These are phyloP conservation scores for Penicillium hesseltinei DNA, from an alignment of 2,329 filamentous ascomycete species.

Conservation along the genomic window DNA sequence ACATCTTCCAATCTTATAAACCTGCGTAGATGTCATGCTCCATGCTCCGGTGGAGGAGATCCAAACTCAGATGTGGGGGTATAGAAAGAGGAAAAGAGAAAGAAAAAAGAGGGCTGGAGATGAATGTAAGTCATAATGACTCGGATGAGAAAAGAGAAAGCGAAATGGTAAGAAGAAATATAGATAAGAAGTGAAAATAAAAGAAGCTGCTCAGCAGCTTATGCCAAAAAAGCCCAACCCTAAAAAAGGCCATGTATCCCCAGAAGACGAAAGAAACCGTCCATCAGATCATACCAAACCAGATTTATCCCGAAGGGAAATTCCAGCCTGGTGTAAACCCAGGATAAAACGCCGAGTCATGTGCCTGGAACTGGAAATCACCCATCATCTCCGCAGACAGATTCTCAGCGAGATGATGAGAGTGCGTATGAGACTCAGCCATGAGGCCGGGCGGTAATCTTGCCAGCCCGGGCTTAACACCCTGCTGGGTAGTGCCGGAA, in stretches of 20 bases:
- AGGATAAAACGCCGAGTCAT: constrained; percentile 20
- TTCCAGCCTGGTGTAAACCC: constrained; percentile 22
- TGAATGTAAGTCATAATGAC: not conserved
- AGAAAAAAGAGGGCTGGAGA: not conserved
- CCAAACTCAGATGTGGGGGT: constrained; percentile 2
- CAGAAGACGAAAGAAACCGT: not conserved
- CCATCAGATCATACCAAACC: not conserved
- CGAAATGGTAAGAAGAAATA: not conserved
- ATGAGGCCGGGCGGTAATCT: constrained; percentile 15
- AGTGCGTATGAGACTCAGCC: constrained; percentile 8
- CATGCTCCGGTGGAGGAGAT: not conserved
- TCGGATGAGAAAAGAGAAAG: not conserved
- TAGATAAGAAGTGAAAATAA: constrained; percentile 16
- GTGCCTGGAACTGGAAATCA: constrained; percentile 26
- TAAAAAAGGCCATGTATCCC: not conserved
- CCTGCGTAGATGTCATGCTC: not conserved
- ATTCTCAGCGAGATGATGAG: constrained; percentile 16
- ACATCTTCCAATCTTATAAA: constrained; percentile 4
- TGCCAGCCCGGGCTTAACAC: constrained; percentile 16
- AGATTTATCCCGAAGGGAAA: constrained; percentile 15
- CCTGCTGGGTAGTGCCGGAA: constrained; percentile 9
- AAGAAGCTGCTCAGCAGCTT: constrained; percentile 17
- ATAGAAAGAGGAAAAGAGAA: not conserved
- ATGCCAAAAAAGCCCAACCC: constrained; percentile 1
- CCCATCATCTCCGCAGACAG: constrained; percentile 27